phyloP scores from a whole-genome alignment of 768 basidiomycete genomes.

The Trametes cingulata region DNA sequence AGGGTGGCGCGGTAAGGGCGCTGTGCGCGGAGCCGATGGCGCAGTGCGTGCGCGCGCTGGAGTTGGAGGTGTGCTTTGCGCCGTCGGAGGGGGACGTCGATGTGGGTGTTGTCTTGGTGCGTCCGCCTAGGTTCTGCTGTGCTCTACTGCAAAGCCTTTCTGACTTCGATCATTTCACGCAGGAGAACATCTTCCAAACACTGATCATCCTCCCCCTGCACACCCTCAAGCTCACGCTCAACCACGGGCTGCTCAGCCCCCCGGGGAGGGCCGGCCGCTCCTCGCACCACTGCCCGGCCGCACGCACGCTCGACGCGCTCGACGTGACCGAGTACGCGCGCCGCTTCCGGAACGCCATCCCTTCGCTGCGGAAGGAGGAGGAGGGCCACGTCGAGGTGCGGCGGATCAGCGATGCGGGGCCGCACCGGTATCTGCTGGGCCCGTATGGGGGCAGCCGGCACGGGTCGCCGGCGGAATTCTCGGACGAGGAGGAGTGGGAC shows the following conservation, averaged over 20 bases:
- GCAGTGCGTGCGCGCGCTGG: background rate
- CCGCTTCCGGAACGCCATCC: no score
- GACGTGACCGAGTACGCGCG: no score
- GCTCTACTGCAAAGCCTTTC: background rate
- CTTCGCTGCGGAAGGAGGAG: no score
- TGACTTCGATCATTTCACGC: background rate
- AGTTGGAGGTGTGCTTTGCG: background rate
- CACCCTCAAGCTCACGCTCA: conserved; percentile 5
- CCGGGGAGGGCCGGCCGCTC: background rate
- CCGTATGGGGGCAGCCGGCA: no score
- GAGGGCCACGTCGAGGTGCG: no score
- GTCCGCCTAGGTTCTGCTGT: background rate
- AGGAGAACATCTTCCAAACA: background rate
- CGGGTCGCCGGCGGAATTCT: no score
- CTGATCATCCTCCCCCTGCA: background rate
- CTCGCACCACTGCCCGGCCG: background rate
- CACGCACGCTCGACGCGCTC: background rate
- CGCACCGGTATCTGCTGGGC: no score
- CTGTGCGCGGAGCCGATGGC: background rate
- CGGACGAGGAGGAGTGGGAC: no score
- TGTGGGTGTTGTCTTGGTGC: background rate
- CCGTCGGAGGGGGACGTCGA: background rate
- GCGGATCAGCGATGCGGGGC: no score
- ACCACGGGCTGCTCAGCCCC: background rate
- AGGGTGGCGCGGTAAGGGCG: background rate